Evolutionary conservation across 2,329 filamentous ascomycete genomes (phyloP).

Genomic region (Piedraia hortae): DNA sequence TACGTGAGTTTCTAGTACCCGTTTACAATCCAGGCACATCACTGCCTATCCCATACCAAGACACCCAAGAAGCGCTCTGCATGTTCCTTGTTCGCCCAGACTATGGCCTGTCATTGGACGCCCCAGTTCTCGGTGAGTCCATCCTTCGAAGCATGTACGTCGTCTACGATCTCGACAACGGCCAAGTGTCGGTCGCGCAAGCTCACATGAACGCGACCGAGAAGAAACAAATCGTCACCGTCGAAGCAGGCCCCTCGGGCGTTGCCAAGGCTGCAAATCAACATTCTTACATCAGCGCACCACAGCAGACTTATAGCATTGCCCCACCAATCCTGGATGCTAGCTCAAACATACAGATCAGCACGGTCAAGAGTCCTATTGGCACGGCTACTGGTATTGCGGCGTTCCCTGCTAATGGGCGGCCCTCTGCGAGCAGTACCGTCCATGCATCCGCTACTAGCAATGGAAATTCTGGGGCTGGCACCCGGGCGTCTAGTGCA

Average conservation of each 20-base stretch:
- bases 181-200: conserved; percentile 11
- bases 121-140: conserved; percentile 10
- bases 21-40: conserved; percentile 7
- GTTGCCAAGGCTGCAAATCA: conserved; percentile 6
- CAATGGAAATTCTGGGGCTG: too few species aligned
- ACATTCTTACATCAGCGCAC: conserved; percentile 3
- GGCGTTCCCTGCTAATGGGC: conserved; percentile 8
- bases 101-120: conserved; percentile 2
- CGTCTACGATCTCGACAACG: conserved; percentile 14
- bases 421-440: not conserved
- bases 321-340: conserved; percentile 5
- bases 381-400: conserved; percentile 10
- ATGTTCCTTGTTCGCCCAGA: conserved; percentile 7
- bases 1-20: conserved; percentile 9
- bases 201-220: conserved; percentile 7
- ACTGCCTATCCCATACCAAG: conserved; percentile 3
- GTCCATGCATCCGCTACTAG: too few species aligned
- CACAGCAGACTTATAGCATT: conserved; percentile 5
- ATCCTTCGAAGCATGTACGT: conserved; percentile 12
- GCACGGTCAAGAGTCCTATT: conserved; percentile 6
- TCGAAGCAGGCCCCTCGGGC: conserved; percentile 7
- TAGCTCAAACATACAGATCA: conserved; percentile 5
- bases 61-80: conserved; percentile 6
- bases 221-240: conserved; percentile 6
- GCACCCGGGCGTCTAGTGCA: too few species aligned